phyloP scores from a whole-genome alignment of 768 basidiomycete genomes.

The Rhodocollybia butyracea region DNA sequence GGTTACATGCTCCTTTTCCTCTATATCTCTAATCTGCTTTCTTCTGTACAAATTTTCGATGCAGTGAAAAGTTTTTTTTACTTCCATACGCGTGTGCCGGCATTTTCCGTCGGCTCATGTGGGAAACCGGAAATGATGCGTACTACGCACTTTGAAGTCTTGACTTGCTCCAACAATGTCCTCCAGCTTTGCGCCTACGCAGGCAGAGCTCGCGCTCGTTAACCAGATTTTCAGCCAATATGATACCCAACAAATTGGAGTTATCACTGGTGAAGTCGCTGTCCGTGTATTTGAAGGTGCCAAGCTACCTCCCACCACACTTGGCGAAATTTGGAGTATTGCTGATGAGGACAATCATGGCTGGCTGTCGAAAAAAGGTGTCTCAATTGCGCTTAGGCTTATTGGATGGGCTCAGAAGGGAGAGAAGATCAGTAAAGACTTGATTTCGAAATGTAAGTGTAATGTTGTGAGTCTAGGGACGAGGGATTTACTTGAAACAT shows the following conservation, averaged over 20 bases:
- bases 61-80: too few species aligned
- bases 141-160: not conserved
- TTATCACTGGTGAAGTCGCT: constrained; percentile 88
- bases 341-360: constrained; percentile 95
- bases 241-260: constrained; percentile 77
- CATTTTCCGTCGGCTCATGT: not conserved
- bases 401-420: constrained; percentile 93
- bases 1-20: too few species aligned
- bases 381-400: constrained; percentile 83
- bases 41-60: too few species aligned
- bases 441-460: constrained; percentile 68
- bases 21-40: too few species aligned
- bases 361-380: constrained; percentile 84
- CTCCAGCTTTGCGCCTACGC: constrained; percentile 41
- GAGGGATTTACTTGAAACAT: constrained; percentile 6
- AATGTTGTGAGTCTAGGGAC: not conserved
- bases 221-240: constrained; percentile 69
- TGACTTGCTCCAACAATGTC: constrained; percentile 30
- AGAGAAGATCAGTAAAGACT: constrained; percentile 58
- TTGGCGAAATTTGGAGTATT: constrained; percentile 93
- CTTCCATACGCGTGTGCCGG: too few species aligned
- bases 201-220: constrained; percentile 57
- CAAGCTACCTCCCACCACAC: constrained; percentile 67
- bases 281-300: constrained; percentile 84
- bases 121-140: not conserved